Base-by-base conservation (phyloP, 2,329 filamentous ascomycete species). In the Aspergillus costaricaensis region DNA sequence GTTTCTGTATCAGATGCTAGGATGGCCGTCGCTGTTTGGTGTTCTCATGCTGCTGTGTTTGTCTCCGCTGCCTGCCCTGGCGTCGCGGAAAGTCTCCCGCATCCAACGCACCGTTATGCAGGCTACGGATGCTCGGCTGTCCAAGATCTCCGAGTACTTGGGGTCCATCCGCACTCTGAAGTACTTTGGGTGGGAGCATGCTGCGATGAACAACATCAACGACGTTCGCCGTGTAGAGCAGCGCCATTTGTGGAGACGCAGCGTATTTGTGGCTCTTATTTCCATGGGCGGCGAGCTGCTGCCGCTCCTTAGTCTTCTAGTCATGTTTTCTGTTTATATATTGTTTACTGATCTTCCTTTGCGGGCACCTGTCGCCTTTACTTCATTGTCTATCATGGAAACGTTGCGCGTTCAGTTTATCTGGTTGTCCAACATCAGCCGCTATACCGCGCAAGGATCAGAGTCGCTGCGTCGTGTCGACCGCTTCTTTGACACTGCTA, bases 101-200 rank as follows among this genome's bases (percentile, higher is more conserved):
- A 77, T 81, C 21, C 82, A 86, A 68, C 79, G 78, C 43, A 76
- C 79, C n/a, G 82, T 85, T 51, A 82, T 83, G 62, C 79, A 80
- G 57, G 81, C 83, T 21, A 85, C 86, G 51, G 85, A 87, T 67
- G 77, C 79, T 15, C 81, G 85, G 25, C 83, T 87, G 57, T 85
- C 84, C 1, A 78, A 84, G 19, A 81, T 86, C 17, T 82, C 83
- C 1, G 85, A 87, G 66, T 86, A 86, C 64, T 76, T 87, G 25
- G 74, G 79, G 25, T 85, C 84, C 7, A 86, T 87, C 58, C 80
- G 82, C 10, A 83, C 82, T 15, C 81, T 87, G 72, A 87, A 87
- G 67, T 86, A 86, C 65, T 86, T 87, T 69, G 82, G 82, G 2
- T 87, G 85, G 85, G 85, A 87, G 67, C 77, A 80, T 17, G 78